Evolutionary conservation across 371 early-diverging fungal species (phyloP).

Genomic region (Mortierella sp.): DNA sequence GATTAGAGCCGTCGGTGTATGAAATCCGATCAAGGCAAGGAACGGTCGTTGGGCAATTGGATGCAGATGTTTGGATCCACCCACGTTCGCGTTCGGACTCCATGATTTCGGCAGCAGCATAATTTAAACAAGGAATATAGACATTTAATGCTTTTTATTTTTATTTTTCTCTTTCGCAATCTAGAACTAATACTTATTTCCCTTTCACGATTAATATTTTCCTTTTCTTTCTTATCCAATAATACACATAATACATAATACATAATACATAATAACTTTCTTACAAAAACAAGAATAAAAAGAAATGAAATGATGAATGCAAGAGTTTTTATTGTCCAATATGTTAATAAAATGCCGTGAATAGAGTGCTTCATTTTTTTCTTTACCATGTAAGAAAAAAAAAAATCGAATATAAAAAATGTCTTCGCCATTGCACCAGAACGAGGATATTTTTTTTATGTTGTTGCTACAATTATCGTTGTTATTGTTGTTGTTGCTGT

Average conservation of each 20-base stretch:
- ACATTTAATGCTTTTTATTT: not conserved
- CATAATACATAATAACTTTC: not conserved
- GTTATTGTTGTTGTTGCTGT: too few species aligned
- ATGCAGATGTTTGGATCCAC: conserved; percentile 50
- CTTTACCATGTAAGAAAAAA: not conserved
- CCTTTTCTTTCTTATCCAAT: too few species aligned
- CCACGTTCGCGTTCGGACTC: conserved; percentile 51
- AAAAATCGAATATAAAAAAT: not conserved
- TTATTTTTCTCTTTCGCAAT: too few species aligned
- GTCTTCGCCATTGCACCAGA: too few species aligned
- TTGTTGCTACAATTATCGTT: too few species aligned
- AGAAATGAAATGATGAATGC: not conserved
- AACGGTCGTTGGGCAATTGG: conserved; percentile 48
- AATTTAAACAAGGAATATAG: not conserved
- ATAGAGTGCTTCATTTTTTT: not conserved
- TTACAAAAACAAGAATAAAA: too few species aligned
- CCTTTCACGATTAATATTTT: too few species aligned
- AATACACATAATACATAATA: not conserved
- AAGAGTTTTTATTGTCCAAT: not conserved
- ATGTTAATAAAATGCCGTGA: conserved; percentile 4
- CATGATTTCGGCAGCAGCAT: conserved; percentile 54
- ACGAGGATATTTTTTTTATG: too few species aligned
- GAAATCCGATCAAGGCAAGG: conserved; percentile 50
- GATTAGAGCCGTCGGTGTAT: conserved; percentile 43
- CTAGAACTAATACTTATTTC: too few species aligned